phyloP scores from a whole-genome alignment of 139 green algal genomes.

The Micromonas commoda region DNA sequence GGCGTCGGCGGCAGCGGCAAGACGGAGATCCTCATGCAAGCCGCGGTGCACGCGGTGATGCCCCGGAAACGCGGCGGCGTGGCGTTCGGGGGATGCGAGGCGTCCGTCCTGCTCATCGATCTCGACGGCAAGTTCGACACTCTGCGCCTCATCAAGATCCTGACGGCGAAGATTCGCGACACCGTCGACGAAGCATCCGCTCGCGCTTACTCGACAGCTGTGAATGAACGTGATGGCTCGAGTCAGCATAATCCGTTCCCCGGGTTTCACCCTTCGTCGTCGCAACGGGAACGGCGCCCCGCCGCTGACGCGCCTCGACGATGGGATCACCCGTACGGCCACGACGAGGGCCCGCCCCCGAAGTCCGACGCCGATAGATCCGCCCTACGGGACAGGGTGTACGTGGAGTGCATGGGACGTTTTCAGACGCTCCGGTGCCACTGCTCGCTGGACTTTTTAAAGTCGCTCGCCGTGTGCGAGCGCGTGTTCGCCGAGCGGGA shows the following conservation, averaged over 20 bases:
- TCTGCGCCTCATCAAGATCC: slow-evolving; percentile 3
- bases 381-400: neutral
- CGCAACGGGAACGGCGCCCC: too few species aligned
- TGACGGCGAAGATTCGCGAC: neutral
- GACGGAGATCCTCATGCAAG: slow-evolving; percentile 19
- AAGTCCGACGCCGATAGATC: too few species aligned
- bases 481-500: neutral
- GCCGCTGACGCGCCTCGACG: too few species aligned
- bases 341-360: too few species aligned
- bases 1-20: slow-evolving; percentile 18
- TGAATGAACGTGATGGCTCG: too few species aligned
- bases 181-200: too few species aligned
- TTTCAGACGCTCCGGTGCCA: neutral
- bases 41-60: neutral
- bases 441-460: neutral
- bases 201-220: too few species aligned
- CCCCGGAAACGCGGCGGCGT: neutral
- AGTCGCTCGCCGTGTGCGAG: neutral
- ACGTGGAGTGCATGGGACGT: neutral
- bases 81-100: neutral
- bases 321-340: too few species aligned
- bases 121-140: slow-evolving; percentile 24
- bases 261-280: too few species aligned
- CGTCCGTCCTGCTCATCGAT: neutral
- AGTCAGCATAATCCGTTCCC: too few species aligned